These are phyloP conservation scores for Lipomyces chichibuensis DNA, from an alignment of 805 yeast species.

Conservation along the genomic window DNA sequence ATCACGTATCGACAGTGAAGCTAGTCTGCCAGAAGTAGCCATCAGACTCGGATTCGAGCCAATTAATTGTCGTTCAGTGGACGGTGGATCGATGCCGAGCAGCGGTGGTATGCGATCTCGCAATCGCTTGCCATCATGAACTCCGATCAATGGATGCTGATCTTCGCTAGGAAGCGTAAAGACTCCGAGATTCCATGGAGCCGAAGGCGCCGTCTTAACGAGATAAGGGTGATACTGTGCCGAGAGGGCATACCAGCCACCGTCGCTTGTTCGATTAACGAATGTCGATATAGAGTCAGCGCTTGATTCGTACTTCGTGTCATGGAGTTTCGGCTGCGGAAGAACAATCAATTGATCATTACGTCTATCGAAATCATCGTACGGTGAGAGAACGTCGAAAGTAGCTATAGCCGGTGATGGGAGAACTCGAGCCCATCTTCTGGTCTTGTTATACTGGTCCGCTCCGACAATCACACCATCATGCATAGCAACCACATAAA, in stretches of 20 bases:
- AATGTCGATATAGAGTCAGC: slow-evolving; percentile 52
- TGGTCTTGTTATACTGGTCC: slow-evolving; percentile 13
- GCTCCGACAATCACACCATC: slow-evolving; percentile 74
- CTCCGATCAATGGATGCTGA: slow-evolving; percentile 24
- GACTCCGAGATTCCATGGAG: slow-evolving; percentile 53
- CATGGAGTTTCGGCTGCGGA: slow-evolving; percentile 44
- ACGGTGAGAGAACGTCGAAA: slow-evolving; percentile 55
- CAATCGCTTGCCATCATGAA: slow-evolving; percentile 40
- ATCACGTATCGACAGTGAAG: slow-evolving; percentile 23
- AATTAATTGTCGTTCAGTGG: background rate
- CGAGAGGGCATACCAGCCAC: slow-evolving; percentile 84
- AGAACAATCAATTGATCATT: slow-evolving; percentile 40
- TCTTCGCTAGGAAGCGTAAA: slow-evolving; percentile 13
- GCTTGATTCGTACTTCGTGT: slow-evolving; percentile 7
- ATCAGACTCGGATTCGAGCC: background rate
- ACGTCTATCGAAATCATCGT: slow-evolving; percentile 6
- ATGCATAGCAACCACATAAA: slow-evolving; percentile 81
- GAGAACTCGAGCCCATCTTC: slow-evolving; percentile 36
- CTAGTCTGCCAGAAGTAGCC: background rate
- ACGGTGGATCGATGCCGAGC: slow-evolving; percentile 25
- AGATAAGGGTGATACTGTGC: slow-evolving; percentile 76
- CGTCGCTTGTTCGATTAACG: slow-evolving; percentile 63
- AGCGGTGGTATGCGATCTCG: slow-evolving; percentile 29
- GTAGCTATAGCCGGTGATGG: slow-evolving; percentile 34
- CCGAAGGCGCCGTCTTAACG: slow-evolving; percentile 75